These are phyloP conservation scores for Fusarium neocosmosporiellum DNA, from an alignment of 2,329 filamentous ascomycete species.

Conservation along the genomic window DNA sequence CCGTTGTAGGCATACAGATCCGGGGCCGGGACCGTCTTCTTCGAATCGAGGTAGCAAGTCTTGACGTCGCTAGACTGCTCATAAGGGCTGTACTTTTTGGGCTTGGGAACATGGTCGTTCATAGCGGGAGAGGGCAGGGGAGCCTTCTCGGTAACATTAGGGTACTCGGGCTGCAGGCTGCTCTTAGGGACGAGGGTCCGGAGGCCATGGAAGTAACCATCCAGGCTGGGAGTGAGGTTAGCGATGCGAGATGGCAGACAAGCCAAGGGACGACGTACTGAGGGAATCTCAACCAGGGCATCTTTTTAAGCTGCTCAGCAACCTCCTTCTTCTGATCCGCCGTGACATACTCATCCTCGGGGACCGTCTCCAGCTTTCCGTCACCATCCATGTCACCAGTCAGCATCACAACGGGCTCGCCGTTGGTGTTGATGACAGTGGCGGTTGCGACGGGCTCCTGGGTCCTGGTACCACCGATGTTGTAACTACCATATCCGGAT, in stretches of 20 bases:
- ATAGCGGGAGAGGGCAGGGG: conserved; percentile 50
- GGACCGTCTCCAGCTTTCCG: conserved; percentile 40
- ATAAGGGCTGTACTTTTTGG: conserved; percentile 74
- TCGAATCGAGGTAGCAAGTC: conserved; percentile 72
- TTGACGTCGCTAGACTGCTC: conserved; percentile 68
- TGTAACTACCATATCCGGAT: conserved; percentile 42
- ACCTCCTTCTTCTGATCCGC: conserved; percentile 45
- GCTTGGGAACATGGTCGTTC: conserved; percentile 55
- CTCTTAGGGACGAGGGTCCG: conserved; percentile 72
- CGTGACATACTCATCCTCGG: conserved; percentile 42
- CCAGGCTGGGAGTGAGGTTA: conserved; percentile 67
- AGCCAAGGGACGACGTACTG: conserved; percentile 45
- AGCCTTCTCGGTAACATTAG: conserved; percentile 54
- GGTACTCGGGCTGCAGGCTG: conserved; percentile 80
- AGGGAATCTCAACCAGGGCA: conserved; percentile 55
- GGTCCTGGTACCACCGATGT: conserved; percentile 38
- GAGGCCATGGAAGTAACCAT: conserved; percentile 83
- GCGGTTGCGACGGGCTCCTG: conserved; percentile 41
- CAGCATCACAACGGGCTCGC: conserved; percentile 44
- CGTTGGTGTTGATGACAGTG: conserved; percentile 42
- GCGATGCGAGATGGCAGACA: neutral
- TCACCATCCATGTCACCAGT: conserved; percentile 46
- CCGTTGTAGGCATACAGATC: conserved; percentile 76
- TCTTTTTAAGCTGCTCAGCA: conserved; percentile 46
- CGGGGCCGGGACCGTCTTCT: conserved; percentile 67